These are phyloP conservation scores for Hypoxylon rubiginosum DNA, from an alignment of 2,329 filamentous ascomycete genomes.

Conservation along the genomic window DNA sequence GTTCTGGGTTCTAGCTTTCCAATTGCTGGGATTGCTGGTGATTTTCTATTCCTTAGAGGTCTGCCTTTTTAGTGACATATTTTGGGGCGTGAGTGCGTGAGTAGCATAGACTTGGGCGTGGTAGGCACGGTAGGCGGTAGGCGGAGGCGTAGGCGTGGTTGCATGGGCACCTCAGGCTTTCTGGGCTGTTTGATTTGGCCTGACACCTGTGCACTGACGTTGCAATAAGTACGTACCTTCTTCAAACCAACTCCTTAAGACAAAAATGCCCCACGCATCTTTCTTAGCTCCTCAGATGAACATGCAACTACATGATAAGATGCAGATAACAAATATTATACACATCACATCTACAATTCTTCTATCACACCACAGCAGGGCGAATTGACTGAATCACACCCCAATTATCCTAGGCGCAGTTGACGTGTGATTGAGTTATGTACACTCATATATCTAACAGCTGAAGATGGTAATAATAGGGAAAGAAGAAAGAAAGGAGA, in stretches of 20 bases:
- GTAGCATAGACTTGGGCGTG: too few species aligned
- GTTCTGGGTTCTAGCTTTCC: not conserved
- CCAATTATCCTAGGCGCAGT: constrained; percentile 4
- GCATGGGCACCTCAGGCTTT: too few species aligned
- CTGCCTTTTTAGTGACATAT: not conserved
- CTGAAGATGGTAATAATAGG: not conserved
- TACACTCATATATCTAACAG: not conserved
- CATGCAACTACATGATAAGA: not conserved
- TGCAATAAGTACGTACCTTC: not conserved
- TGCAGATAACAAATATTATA: not conserved
- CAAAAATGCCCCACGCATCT: not conserved
- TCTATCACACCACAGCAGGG: constrained; percentile 20
- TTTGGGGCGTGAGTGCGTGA: not conserved
- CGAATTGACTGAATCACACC: constrained; percentile 21
- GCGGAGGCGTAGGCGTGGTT: too few species aligned
- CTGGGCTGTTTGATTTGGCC: not conserved
- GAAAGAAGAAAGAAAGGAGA: constrained; percentile 4
- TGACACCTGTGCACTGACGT: not conserved
- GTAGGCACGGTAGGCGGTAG: too few species aligned
- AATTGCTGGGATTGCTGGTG: constrained; percentile 4
- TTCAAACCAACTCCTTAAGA: not conserved
- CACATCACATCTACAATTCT: constrained; percentile 10
- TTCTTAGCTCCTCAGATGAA: not conserved
- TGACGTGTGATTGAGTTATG: constrained; percentile 4
- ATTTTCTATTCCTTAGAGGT: constrained; percentile 15